phyloP scores from a whole-genome alignment of 495 filamentous ascomycete species.

The Stereocaulon alpinum region DNA sequence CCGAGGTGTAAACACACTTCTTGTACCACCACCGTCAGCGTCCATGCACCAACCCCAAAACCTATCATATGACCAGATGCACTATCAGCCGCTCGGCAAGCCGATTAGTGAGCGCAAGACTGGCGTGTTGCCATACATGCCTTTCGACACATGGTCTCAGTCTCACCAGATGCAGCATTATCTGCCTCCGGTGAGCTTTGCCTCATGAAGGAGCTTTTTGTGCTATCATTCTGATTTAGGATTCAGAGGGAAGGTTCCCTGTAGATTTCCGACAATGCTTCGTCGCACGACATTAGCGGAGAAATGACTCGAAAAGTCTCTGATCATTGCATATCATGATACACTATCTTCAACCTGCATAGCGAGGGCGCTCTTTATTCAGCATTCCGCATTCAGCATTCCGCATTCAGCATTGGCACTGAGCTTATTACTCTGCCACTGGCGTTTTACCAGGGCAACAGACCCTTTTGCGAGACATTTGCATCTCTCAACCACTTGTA shows the following conservation, averaged over 20 bases:
- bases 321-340: background rate
- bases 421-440: constrained; percentile 8
- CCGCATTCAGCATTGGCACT: background rate
- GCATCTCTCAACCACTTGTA: constrained; percentile 10
- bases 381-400: constrained; percentile 1
- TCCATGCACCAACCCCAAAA: constrained; percentile 59
- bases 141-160: constrained; percentile 39
- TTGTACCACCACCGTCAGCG: constrained; percentile 75
- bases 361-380: constrained; percentile 17
- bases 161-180: constrained; percentile 20
- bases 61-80: constrained; percentile 72
- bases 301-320: constrained; percentile 1
- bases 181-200: constrained; percentile 14
- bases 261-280: background rate
- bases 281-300: background rate
- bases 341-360: constrained; percentile 7
- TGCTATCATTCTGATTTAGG: background rate
- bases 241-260: background rate
- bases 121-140: constrained; percentile 70
- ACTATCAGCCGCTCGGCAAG: constrained; percentile 84
- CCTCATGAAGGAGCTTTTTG: background rate
- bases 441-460: constrained; percentile 4
- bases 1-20: constrained; percentile 73
- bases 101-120: constrained; percentile 61
- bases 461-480: background rate